phyloP scores from a whole-genome alignment of 1,139 yeast species.

The Geotrichum siamense region DNA sequence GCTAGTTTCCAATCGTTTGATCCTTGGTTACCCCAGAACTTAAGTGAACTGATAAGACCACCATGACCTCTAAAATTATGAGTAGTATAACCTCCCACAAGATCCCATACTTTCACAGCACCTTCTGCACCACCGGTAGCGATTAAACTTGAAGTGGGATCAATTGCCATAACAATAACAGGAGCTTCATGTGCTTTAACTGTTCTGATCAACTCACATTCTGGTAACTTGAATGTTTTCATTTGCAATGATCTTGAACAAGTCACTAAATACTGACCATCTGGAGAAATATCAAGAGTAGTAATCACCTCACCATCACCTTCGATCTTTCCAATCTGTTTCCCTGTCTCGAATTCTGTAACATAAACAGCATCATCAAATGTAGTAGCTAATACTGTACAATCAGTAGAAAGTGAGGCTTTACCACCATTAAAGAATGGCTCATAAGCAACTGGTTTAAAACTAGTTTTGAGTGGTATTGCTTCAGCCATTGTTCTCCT shows the following conservation, averaged over 20 bases:
- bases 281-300: constrained; percentile 66
- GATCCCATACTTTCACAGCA: constrained; percentile 83
- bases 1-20: constrained; percentile 71
- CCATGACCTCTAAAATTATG: constrained; percentile 94
- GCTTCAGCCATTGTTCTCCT: no score
- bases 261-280: constrained; percentile 60
- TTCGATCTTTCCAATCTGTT: constrained; percentile 53
- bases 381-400: constrained; percentile 70
- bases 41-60: constrained; percentile 74
- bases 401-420: constrained; percentile 62
- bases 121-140: constrained; percentile 98
- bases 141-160: constrained; percentile 72
- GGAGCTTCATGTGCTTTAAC: constrained; percentile 59
- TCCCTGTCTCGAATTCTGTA: constrained; percentile 54
- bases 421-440: constrained; percentile 89
- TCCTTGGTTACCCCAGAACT: constrained; percentile 66
- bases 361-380: constrained; percentile 64
- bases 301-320: constrained; percentile 88
- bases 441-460: constrained; percentile 43
- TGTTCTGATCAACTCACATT: constrained; percentile 30
- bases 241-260: constrained; percentile 82
- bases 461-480: constrained; percentile 35
- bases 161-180: constrained; percentile 68
- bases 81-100: constrained; percentile 79
- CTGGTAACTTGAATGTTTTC: constrained; percentile 48